Percentiles rank a stretch among this genome's conserved stretches.
Evolutionary conservation across 495 filamentous ascomycete genomes (phyloP).

Genomic region (Aspergillus olivimuriae): DNA sequence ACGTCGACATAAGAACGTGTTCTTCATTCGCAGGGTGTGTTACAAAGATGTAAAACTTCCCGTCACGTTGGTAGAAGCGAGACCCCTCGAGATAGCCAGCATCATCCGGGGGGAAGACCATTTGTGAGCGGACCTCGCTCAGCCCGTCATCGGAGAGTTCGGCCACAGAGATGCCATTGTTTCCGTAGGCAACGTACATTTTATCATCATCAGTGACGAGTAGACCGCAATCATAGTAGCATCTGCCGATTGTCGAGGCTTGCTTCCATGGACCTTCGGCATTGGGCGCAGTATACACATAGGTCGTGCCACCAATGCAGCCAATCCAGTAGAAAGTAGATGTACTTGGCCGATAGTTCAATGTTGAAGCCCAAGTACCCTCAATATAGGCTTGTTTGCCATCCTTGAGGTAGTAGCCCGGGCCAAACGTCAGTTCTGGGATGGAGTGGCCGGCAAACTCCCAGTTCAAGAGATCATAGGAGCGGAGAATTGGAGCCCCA

Average conservation of each 20-base stretch:
- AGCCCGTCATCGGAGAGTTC: constrained; percentile 43
- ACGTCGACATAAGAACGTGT: constrained; percentile 39
- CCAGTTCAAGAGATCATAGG: constrained; percentile 53
- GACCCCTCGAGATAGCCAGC: constrained; percentile 45
- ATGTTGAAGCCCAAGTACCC: constrained; percentile 50
- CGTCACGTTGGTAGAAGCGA: constrained; percentile 50
- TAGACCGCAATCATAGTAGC: constrained; percentile 55
- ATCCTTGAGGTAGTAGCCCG: constrained; percentile 41
- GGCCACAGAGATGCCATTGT: constrained; percentile 40
- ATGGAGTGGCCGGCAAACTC: constrained; percentile 48
- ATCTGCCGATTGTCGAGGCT: constrained; percentile 27
- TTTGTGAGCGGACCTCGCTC: constrained; percentile 33
- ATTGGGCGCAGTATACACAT: constrained; percentile 43
- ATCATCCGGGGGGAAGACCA: constrained; percentile 29
- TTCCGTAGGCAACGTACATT: constrained; percentile 53
- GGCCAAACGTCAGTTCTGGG: constrained; percentile 41
- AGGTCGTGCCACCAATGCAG: constrained; percentile 42
- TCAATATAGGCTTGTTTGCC: constrained; percentile 39
- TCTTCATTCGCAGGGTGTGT: constrained; percentile 39
- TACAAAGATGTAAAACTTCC: constrained; percentile 48
- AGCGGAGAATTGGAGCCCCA: constrained; percentile 51
- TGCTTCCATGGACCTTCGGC: constrained; percentile 35
- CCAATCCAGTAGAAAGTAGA: constrained; percentile 52
- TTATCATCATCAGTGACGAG: constrained; percentile 49
- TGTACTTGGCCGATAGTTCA: constrained; percentile 42